Evolutionary conservation across 2,329 filamentous ascomycete genomes (phyloP).

Genomic region (Xylaria sp.): DNA sequence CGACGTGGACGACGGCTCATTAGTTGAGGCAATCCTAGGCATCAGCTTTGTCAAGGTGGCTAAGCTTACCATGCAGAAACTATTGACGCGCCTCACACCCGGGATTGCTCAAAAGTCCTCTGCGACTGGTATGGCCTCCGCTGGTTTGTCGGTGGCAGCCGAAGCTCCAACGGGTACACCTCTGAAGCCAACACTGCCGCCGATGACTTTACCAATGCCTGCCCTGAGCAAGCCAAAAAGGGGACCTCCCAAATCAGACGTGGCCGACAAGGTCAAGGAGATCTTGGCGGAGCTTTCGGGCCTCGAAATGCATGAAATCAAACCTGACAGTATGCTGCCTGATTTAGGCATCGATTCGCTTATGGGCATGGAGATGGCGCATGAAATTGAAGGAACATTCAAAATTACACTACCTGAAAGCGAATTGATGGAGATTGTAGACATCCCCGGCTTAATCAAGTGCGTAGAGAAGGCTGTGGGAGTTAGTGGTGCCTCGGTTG

Average conservation of each 20-base stretch:
- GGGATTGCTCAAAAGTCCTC: conserved; percentile 25
- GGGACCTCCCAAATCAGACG: conserved; percentile 11
- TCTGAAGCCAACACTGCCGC: background rate
- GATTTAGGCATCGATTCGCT: conserved; percentile 63
- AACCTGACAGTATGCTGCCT: conserved; percentile 50
- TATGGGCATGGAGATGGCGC: conserved; percentile 60
- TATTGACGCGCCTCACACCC: conserved; percentile 45
- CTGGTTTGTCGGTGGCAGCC: background rate
- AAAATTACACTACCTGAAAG: conserved; percentile 25
- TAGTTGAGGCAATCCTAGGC: conserved; percentile 52
- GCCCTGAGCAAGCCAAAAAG: conserved; percentile 7
- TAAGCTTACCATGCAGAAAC: conserved; percentile 47
- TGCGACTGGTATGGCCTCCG: conserved; percentile 5
- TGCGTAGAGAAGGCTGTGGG: conserved; percentile 22
- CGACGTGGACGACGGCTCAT: conserved; percentile 44
- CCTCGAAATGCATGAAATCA: conserved; percentile 21
- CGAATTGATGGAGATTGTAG: conserved; percentile 24
- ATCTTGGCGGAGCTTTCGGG: conserved; percentile 25
- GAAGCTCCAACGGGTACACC: conserved; percentile 7
- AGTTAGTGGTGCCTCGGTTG: background rate
- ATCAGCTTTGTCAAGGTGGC: conserved; percentile 48
- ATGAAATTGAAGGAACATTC: conserved; percentile 56
- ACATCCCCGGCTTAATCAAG: conserved; percentile 15
- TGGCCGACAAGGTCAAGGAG: conserved; percentile 14
- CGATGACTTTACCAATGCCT: conserved; percentile 13